phyloP scores from a whole-genome alignment of 352 stramenopile species.

The Phytopythium vexans region DNA sequence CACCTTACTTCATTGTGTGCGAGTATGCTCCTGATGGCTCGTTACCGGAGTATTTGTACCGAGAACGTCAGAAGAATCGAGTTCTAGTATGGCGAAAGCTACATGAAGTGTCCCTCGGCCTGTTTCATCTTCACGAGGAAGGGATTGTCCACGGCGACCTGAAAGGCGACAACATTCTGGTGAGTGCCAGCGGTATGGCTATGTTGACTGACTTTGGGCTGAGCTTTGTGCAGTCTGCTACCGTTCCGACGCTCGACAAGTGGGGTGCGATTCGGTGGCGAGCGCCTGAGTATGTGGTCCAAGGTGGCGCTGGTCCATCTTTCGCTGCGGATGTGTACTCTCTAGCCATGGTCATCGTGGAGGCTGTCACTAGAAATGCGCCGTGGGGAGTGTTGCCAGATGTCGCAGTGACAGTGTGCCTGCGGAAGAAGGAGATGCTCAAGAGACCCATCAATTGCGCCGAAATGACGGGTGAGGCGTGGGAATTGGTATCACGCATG shows the following conservation, averaged over 20 bases:
- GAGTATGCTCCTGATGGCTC: conserved; percentile 14
- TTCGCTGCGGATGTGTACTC: too few species aligned
- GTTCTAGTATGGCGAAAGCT: too few species aligned
- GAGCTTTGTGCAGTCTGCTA: conserved; percentile 12
- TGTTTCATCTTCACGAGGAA: conserved; percentile 15
- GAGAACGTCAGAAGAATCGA: too few species aligned
- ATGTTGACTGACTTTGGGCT: conserved; percentile 27
- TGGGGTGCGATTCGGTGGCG: conserved; percentile 12
- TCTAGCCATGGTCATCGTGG: conserved; percentile 13
- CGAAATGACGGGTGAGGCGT: too few species aligned
- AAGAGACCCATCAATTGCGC: too few species aligned
- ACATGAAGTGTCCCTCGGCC: too few species aligned
- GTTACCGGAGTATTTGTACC: too few species aligned
- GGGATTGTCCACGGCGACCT: conserved; percentile 17
- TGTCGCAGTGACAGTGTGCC: too few species aligned
- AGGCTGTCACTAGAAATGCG: conserved; percentile 8
- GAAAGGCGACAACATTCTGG: conserved; percentile 21
- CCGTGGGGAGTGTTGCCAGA: conserved; percentile 9
- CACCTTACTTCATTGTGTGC: conserved; percentile 12
- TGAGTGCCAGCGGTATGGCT: conserved; percentile 14
- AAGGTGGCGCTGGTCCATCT: conserved; percentile 6
- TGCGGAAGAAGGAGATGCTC: too few species aligned
- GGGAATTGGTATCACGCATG: too few species aligned
- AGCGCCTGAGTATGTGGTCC: conserved; percentile 10
- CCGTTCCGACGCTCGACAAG: background rate